Base-by-base conservation (phyloP, 2,329 filamentous ascomycete species). In the Aspergillus udagawae region DNA sequence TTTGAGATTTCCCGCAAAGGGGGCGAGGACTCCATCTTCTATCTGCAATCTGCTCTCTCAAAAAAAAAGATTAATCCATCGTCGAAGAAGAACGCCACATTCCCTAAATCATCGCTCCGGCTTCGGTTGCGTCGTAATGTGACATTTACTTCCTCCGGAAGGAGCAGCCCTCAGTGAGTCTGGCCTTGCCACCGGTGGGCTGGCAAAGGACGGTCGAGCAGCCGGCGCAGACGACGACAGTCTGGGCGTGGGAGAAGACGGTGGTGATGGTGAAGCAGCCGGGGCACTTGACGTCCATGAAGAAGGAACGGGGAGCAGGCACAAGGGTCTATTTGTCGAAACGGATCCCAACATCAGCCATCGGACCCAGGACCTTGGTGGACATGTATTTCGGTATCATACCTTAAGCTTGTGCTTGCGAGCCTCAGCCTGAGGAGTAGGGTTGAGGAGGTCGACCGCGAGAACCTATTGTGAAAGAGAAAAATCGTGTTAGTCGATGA, bases 381-480 rank as follows among this genome's bases (percentile, higher is more conserved):
- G 45, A 49, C 50, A 51, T 14, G 14, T 53, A 57, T 55, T 50
- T 50, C 53, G 48, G 51, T 52, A 51, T 60, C 82, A 70, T 91
- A 96, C 92, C 92, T 99, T 99, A 81, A 99, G 91, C 91, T 99
- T 99, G 91, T 99, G 94, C 90, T 97, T 97, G 85, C 92, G 91
- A 77, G 92, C 92, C 90, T 99, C 94, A 81, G 93, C 88, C 82
- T 91, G 91, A 82, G 93, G 90, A 79, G 90, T 90, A 78, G 94
- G 94, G 91, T 99, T 97, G 83, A 99, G 89, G 77, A 99, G 92
- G 87, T 99, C 94, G 86, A 97, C 91, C 82, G 94, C 94, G 89
- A 99, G 92, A 96, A 97, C 93, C 94, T 97, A 78, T 69, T 57
- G 3, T 8, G 41, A 29, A 28, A 44, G 51, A 53, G 56, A 29